A percentile compares a stretch with the other conserved stretches of the same genome.
Conservation (phyloP, 2,329 filamentous ascomycete species). For the Sporothrix brunneoviolacea region DNA sequence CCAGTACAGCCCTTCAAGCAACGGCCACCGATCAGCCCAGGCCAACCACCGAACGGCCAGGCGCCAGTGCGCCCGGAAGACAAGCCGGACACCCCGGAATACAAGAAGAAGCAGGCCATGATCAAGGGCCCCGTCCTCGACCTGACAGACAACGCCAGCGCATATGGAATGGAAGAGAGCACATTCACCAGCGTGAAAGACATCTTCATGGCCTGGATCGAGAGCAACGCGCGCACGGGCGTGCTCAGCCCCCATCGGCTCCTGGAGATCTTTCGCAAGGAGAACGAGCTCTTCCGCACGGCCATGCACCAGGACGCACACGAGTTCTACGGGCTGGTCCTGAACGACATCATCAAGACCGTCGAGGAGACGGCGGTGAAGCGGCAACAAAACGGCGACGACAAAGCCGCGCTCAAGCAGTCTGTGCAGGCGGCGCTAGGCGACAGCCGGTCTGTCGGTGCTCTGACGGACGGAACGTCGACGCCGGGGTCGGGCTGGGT, state of each 20-base stretch:
- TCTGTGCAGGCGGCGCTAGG: conserved; percentile 42
- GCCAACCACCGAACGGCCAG: conserved; percentile 44
- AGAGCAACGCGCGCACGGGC: conserved; percentile 73
- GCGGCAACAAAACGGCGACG: conserved; percentile 40
- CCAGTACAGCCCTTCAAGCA: conserved; percentile 51
- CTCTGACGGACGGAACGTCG: conserved; percentile 37
- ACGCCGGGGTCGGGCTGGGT: conserved; percentile 77
- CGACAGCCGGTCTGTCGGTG: conserved; percentile 9
- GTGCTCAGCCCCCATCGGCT: conserved; percentile 90
- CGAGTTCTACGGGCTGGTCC: conserved; percentile 86
- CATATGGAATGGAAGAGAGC: conserved; percentile 90
- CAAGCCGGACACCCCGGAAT: conserved; percentile 89
- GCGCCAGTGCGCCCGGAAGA: conserved; percentile 70
- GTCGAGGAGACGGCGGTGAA: conserved; percentile 77
- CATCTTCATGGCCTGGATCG: conserved; percentile 86
- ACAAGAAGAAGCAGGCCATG: conserved; percentile 95
- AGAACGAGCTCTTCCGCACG: conserved; percentile 95
- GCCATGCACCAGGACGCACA: conserved; percentile 98
- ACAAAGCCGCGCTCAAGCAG: conserved; percentile 40
- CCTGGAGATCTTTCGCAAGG: conserved; percentile 83
- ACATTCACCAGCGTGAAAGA: conserved; percentile 93
- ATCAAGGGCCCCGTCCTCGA: conserved; percentile 80
- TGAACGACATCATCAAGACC: conserved; percentile 94
- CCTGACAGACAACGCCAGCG: conserved; percentile 69
- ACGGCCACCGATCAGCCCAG: conserved; percentile 46